phyloP scores from a whole-genome alignment of 1,139 yeast species.

The Nakaseomyces kungkrabaensis region DNA sequence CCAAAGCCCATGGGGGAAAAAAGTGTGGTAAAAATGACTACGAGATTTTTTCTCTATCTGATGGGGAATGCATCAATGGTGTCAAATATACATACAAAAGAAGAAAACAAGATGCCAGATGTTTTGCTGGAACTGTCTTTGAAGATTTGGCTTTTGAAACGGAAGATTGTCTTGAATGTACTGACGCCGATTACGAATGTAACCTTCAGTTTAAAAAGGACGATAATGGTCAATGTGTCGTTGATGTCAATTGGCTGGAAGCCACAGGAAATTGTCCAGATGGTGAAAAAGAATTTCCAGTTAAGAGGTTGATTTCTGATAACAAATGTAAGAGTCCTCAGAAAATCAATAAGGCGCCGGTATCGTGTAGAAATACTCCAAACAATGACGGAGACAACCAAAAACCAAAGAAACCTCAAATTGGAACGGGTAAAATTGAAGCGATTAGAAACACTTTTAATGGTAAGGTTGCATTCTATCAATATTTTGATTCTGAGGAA shows the following conservation, averaged over 20 bases:
- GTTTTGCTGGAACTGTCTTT: slow-evolving; percentile 54
- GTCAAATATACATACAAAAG: slow-evolving; percentile 56
- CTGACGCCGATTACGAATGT: slow-evolving; percentile 65
- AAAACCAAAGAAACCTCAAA: neutral
- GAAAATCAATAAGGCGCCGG: slow-evolving; percentile 17
- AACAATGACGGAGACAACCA: slow-evolving; percentile 8
- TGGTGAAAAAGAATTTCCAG: slow-evolving; percentile 14
- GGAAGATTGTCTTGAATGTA: slow-evolving; percentile 56
- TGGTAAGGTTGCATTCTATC: slow-evolving; percentile 24
- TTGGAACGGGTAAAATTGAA: slow-evolving; percentile 11
- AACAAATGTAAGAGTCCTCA: slow-evolving; percentile 35
- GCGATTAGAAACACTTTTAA: slow-evolving; percentile 28
- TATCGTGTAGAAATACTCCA: slow-evolving; percentile 25
- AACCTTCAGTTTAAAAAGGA: slow-evolving; percentile 43
- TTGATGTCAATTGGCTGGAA: slow-evolving; percentile 34
- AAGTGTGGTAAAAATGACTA: slow-evolving; percentile 49
- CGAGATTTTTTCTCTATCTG: slow-evolving; percentile 52
- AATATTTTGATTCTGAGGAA: slow-evolving; percentile 31
- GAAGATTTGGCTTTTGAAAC: slow-evolving; percentile 48
- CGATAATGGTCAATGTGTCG: slow-evolving; percentile 45
- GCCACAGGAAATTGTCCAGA: slow-evolving; percentile 28
- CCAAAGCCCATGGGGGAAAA: slow-evolving; percentile 44
- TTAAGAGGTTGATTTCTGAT: slow-evolving; percentile 37
- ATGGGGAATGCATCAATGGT: slow-evolving; percentile 65
- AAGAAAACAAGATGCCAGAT: slow-evolving; percentile 58